phyloP scores from a whole-genome alignment of 768 basidiomycete species.

The Russula dissimulans region DNA sequence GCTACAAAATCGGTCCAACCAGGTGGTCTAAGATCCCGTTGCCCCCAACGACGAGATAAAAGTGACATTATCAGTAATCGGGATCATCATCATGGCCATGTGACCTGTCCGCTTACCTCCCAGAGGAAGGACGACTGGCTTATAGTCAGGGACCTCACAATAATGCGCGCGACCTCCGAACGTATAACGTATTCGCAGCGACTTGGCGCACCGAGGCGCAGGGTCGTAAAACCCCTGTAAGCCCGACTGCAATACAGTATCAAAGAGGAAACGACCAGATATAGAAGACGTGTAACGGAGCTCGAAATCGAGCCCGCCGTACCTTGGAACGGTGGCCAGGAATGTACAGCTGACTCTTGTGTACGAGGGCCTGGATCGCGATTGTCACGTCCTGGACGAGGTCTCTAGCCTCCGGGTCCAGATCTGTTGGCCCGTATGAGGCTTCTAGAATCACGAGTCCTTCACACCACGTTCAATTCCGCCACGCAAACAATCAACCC shows the following conservation, averaged over 20 bases:
- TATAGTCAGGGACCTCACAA: conserved; percentile 65
- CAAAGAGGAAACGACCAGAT: conserved; percentile 1
- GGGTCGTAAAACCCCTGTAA: conserved; percentile 89
- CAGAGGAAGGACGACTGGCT: conserved; percentile 63
- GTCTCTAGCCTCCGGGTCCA: conserved; percentile 27
- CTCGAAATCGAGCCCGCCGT: conserved; percentile 19
- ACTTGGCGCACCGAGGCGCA: conserved; percentile 62
- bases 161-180: conserved; percentile 70
- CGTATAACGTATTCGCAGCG: conserved; percentile 60
- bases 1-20: conserved; percentile 9
- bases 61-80: conserved; percentile 4
- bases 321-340: conserved; percentile 73
- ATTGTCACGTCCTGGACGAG: conserved; percentile 69
- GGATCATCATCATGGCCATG: background rate
- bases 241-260: conserved; percentile 37
- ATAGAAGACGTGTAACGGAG: background rate
- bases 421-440: conserved; percentile 50
- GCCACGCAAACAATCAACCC: conserved; percentile 3
- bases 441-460: conserved; percentile 74
- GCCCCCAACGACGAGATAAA: conserved; percentile 10
- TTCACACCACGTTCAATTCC: conserved; percentile 24
- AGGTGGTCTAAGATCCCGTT: conserved; percentile 15
- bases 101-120: conserved; percentile 42
- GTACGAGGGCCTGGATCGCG: conserved; percentile 73
- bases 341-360: conserved; percentile 68